Base-by-base conservation (phyloP, 1,284 basidiomycete genomes). In the Limonomyces culmigenus region DNA sequence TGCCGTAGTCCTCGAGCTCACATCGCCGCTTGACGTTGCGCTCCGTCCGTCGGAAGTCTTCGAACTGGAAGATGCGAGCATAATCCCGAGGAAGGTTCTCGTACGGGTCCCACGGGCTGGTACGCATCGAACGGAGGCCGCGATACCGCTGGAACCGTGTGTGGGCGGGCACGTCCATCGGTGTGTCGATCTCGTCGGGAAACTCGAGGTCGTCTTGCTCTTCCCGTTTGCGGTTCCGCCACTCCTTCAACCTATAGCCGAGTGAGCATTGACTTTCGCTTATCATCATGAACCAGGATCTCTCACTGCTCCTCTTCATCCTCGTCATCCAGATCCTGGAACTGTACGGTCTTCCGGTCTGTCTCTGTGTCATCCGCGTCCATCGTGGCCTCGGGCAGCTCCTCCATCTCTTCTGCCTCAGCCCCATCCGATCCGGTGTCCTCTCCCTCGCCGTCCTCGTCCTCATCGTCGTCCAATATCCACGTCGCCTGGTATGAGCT, bases 101-200 rank as follows among this genome's bases (percentile, higher is more conserved):
- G 48, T 88, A 97, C 5, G 93, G 78, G 54, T 98, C 93, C 93
- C 93, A 99, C 15, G 85, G 84, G 47, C 83, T 89, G 2, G 95
- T 97, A 27, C 93, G 70, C 67, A 98, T 86, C 11, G 84, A 89
- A 38, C 79, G 77, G 54, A 99, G 56, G 1, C 93, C 95, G 38
- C 93, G 75, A 55, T 80, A 99, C 23, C 93, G 71, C 45, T 89
- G 86, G 58, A 98, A 97, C 4, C 95, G 72, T n/a, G 70, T 69
- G 10, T 73, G 64, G 0, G 92, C 93, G 0, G 85, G 58, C n/a
- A 84, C 62, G 42, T 95, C 80, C 42, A 80, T 69, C 0, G 93
- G 95, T 0, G 95, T 98, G 47, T 98, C 93, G n/a, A 96, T 70
- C 54, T 99, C 93, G 50, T 99, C 93, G 0, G 93, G 95, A 58